Conservation (phyloP, 352 stramenopile genomes). For the Globisporangium spiculum region DNA sequence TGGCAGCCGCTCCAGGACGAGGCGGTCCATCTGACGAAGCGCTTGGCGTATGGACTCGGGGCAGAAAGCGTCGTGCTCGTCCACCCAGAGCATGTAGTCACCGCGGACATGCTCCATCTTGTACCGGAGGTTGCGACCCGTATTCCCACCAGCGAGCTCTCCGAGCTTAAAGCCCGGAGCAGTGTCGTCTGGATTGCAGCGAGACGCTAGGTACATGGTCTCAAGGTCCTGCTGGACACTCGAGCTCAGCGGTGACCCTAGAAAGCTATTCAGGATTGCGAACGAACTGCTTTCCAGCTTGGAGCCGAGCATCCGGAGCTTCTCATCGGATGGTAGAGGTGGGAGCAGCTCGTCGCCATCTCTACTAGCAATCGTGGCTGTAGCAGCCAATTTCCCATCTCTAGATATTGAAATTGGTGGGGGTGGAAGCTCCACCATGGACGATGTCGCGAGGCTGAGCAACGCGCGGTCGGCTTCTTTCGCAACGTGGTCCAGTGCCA, state of each 20-base stretch:
- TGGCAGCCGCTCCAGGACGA: constrained; percentile 34
- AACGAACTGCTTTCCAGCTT: constrained; percentile 23
- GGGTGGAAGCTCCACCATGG: background rate
- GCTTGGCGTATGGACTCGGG: constrained; percentile 18
- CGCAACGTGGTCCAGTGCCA: constrained; percentile 24
- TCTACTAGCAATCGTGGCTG: background rate
- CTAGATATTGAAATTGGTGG: background rate
- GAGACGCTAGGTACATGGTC: constrained; percentile 22
- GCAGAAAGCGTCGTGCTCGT: constrained; percentile 38
- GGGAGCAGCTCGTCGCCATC: constrained; percentile 26
- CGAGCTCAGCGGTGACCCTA: constrained; percentile 19
- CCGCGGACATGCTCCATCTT: constrained; percentile 46
- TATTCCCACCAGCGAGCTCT: constrained; percentile 43
- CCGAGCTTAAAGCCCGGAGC: constrained; percentile 22
- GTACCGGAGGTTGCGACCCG: constrained; percentile 43
- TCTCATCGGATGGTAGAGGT: constrained; percentile 17
- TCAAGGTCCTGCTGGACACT: constrained; percentile 23
- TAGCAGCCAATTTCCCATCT: background rate
- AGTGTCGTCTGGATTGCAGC: background rate
- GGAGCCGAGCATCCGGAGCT: constrained; percentile 16
- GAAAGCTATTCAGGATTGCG: constrained; percentile 34
- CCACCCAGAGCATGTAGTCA: constrained; percentile 48
- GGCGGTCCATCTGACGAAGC: constrained; percentile 36
- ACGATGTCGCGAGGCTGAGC: constrained; percentile 26
- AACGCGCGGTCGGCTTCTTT: constrained; percentile 36